Conservation (phyloP, 345 rosid genomes). For the Brassica cretica region DNA sequence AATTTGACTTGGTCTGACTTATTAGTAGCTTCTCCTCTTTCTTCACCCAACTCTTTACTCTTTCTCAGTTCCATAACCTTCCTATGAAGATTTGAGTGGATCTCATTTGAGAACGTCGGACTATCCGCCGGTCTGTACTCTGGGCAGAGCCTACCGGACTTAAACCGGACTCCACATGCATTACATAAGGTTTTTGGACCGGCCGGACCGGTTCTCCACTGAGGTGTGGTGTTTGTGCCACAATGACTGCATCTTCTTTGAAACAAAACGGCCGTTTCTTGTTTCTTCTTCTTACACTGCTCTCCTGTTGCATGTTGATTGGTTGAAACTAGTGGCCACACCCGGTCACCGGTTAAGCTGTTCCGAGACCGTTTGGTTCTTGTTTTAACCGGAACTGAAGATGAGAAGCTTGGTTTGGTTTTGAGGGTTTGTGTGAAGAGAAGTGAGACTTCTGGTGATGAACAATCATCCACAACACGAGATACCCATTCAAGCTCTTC, state of each 20-base stretch:
- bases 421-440: constrained; percentile 47
- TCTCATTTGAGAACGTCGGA: constrained; percentile 77
- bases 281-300: constrained; percentile 37
- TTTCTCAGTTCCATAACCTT: constrained; percentile 86
- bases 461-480: constrained; percentile 79
- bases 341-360: constrained; percentile 62
- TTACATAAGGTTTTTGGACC: constrained; percentile 98
- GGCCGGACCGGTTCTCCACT: constrained; percentile 97
- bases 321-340: constrained; percentile 50
- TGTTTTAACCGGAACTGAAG: constrained; percentile 59
- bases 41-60: constrained; percentile 43
- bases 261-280: constrained; percentile 41
- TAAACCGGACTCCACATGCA: constrained; percentile 94
- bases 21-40: constrained; percentile 31
- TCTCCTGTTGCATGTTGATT: constrained; percentile 33
- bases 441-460: constrained; percentile 71
- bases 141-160: constrained; percentile 92
- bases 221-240: constrained; percentile 90
- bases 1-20: constrained; percentile 39
- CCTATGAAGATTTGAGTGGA: constrained; percentile 94
- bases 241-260: constrained; percentile 89
- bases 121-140: constrained; percentile 98
- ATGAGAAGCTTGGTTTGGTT: constrained; percentile 47
- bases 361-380: constrained; percentile 54
- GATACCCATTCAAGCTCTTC: constrained; percentile 95